Conservation (phyloP, 2,329 filamentous ascomycete species). For the Colletotrichum tanaceti region DNA sequence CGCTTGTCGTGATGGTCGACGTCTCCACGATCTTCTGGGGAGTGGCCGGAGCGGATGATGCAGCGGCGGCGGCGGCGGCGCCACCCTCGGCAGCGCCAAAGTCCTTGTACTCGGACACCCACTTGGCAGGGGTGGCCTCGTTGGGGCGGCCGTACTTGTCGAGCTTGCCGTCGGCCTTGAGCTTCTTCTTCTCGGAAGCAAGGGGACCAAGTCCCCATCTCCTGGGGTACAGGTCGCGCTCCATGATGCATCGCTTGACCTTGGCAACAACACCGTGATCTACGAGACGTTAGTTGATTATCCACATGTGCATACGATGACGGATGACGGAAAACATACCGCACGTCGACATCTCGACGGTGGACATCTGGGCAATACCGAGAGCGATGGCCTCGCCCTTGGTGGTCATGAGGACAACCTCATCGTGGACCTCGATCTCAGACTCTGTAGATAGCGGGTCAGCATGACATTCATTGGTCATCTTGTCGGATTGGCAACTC, state of each 20-base stretch:
- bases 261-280: slow-evolving; percentile 98
- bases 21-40: slow-evolving; percentile 52
- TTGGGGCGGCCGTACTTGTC: slow-evolving; percentile 97
- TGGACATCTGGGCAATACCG: slow-evolving; percentile 97
- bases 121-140: slow-evolving; percentile 92
- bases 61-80: slow-evolving; percentile 58
- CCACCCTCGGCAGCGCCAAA: slow-evolving; percentile 68
- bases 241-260: slow-evolving; percentile 99
- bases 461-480: slow-evolving; percentile 44
- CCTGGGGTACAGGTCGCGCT: slow-evolving; percentile 96
- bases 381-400: slow-evolving; percentile 99
- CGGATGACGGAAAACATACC: slow-evolving; percentile 27
- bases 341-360: slow-evolving; percentile 94
- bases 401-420: slow-evolving; percentile 97
- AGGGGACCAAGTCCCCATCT: slow-evolving; percentile 96
- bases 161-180: slow-evolving; percentile 97
- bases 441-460: slow-evolving; percentile 68
- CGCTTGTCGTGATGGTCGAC: slow-evolving; percentile 54
- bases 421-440: slow-evolving; percentile 93
- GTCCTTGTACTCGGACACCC: slow-evolving; percentile 94
- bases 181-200: slow-evolving; percentile 98
- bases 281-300: slow-evolving; percentile 21
- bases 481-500: slow-evolving; percentile 50
- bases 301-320: neutral
- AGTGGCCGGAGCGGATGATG: slow-evolving; percentile 57